These are phyloP conservation scores for Leptoxyphium fumago DNA, from an alignment of 2,329 filamentous ascomycete genomes.

Conservation along the genomic window DNA sequence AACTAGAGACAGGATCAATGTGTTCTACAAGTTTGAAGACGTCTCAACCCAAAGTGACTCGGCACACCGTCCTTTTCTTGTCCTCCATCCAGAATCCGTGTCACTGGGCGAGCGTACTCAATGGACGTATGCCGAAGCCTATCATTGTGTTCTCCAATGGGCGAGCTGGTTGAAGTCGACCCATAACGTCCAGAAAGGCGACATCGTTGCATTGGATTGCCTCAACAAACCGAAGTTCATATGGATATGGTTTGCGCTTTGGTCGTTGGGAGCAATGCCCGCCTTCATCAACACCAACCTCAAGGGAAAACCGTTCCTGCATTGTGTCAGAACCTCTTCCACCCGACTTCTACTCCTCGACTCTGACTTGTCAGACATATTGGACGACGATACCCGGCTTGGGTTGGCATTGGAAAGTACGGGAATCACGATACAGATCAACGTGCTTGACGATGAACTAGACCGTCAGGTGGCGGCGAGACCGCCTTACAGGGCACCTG, in stretches of 20 bases:
- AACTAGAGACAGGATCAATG: conserved; percentile 44
- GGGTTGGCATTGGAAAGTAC: conserved; percentile 30
- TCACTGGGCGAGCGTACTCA: conserved; percentile 11
- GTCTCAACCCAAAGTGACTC: conserved; percentile 43
- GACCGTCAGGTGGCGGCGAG: conserved; percentile 28
- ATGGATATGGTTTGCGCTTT: conserved; percentile 62
- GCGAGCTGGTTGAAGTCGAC: conserved; percentile 58
- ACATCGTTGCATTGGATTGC: conserved; percentile 69
- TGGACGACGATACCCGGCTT: conserved; percentile 38
- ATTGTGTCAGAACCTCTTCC: conserved; percentile 57
- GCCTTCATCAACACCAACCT: conserved; percentile 86
- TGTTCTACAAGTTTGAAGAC: conserved; percentile 62
- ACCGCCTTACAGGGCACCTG: conserved; percentile 15
- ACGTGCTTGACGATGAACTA: conserved; percentile 48
- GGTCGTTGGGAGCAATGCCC: conserved; percentile 68
- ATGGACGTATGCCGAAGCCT: conserved; percentile 64
- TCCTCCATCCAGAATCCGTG: conserved; percentile 14
- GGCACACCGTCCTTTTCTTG: conserved; percentile 15
- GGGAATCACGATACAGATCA: conserved; percentile 37
- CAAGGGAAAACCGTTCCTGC: conserved; percentile 51
- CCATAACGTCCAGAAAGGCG: conserved; percentile 49
- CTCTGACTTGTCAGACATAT: conserved; percentile 37
- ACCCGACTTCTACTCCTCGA: conserved; percentile 58
- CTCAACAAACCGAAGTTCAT: conserved; percentile 69
- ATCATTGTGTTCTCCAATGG: conserved; percentile 56